Evolutionary conservation across 1,284 basidiomycete species (phyloP).

Genomic region (Takashimella koratensis): DNA sequence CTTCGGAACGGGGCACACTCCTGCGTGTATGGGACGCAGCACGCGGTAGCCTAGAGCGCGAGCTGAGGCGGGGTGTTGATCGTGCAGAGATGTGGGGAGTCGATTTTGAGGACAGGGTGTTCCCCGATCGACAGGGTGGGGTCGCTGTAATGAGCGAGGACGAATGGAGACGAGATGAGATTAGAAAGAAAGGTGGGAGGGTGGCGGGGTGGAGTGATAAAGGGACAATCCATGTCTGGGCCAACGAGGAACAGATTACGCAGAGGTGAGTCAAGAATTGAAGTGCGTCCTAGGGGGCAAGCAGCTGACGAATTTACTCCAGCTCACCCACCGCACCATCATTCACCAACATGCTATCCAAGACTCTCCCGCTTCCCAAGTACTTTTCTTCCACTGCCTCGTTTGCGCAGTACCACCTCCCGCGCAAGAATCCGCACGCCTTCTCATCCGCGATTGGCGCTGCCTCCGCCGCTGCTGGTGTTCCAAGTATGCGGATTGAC

Average conservation of each 20-base stretch:
- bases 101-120: constrained; percentile 41
- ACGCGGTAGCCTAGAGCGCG: constrained; percentile 70
- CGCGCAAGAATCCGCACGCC: constrained; percentile 52
- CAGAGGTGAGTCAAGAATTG: not conserved
- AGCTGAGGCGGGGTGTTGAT: constrained; percentile 82
- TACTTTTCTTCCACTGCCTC: constrained; percentile 94
- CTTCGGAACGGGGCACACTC: constrained; percentile 78
- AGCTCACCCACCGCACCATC: constrained; percentile 48
- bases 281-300: not conserved
- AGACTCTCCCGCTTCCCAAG: constrained; percentile 77
- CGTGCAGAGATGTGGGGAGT: constrained; percentile 89
- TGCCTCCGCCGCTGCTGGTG: constrained; percentile 45
- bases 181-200: constrained; percentile 22
- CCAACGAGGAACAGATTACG: constrained; percentile 28
- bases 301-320: not conserved
- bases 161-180: constrained; percentile 64
- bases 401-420: constrained; percentile 87
- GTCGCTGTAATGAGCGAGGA: constrained; percentile 42
- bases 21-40: constrained; percentile 82
- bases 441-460: constrained; percentile 37
- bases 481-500: constrained; percentile 28
- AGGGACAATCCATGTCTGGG: constrained; percentile 84
- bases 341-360: constrained; percentile 66
- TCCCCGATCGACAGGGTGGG: constrained; percentile 1
- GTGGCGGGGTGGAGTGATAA: constrained; percentile 74